Evolutionary conservation across 2,329 filamentous ascomycete genomes (phyloP).

Genomic region (Phoma herbarum): DNA sequence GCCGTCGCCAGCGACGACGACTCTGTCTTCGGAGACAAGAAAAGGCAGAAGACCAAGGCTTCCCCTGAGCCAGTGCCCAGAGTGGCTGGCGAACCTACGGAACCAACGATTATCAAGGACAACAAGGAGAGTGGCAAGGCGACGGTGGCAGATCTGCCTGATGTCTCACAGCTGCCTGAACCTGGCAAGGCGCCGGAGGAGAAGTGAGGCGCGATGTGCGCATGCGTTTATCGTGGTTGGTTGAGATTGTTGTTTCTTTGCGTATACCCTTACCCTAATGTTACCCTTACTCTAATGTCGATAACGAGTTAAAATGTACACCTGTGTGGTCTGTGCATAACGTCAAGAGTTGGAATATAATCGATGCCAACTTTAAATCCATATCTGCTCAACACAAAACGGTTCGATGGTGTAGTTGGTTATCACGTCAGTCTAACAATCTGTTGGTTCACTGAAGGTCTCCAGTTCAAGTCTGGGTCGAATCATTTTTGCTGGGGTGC

Average conservation of each 20-base stretch:
- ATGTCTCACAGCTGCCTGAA: constrained; percentile 49
- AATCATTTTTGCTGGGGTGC: constrained; percentile 18
- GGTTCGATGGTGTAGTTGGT: constrained; percentile 55
- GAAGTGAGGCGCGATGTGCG: constrained; percentile 14
- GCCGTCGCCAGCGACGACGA: constrained; percentile 38
- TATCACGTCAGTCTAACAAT: constrained; percentile 58
- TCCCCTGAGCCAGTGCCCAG: background rate
- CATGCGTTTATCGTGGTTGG: constrained; percentile 7
- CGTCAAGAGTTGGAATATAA: too few relatives aligned
- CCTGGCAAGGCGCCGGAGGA: constrained; percentile 32
- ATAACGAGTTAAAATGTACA: constrained; percentile 8
- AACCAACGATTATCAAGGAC: constrained; percentile 45
- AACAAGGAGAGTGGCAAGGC: constrained; percentile 32
- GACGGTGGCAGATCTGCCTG: constrained; percentile 46
- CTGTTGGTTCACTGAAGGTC: constrained; percentile 22
- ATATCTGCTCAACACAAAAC: background rate
- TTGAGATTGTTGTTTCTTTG: constrained; percentile 31
- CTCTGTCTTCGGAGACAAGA: constrained; percentile 40
- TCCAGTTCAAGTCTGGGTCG: constrained; percentile 25
- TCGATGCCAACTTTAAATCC: background rate
- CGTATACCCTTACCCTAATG: constrained; percentile 19
- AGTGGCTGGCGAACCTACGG: constrained; percentile 25
- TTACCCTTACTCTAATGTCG: constrained; percentile 11
- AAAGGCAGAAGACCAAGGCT: constrained; percentile 23
- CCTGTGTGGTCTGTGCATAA: background rate